These are phyloP conservation scores for Hordeum marinum DNA, from an alignment of 176 grass and related monocot genomes.

Conservation along the genomic window DNA sequence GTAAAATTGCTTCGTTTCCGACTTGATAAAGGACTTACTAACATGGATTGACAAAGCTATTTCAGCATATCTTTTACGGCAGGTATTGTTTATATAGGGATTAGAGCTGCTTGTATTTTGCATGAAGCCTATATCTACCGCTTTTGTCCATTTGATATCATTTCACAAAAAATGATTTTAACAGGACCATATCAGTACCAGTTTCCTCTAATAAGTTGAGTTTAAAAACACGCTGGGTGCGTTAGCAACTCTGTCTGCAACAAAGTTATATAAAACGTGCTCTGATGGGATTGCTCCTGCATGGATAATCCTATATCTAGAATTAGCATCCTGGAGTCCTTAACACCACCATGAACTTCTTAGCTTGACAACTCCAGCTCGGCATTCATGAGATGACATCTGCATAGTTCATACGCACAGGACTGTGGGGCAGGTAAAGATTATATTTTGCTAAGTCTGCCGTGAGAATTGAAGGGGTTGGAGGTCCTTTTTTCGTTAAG, in stretches of 20 bases:
- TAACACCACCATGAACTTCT: neutral
- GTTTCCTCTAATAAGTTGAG: neutral
- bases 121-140: neutral
- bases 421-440: constrained; percentile 12
- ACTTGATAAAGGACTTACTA: neutral
- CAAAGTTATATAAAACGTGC: neutral
- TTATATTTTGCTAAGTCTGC: neutral
- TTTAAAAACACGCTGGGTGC: neutral
- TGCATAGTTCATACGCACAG: neutral
- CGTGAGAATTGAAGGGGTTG: neutral
- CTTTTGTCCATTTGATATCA: neutral
- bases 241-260: neutral
- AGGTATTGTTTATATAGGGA: neutral
- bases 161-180: neutral
- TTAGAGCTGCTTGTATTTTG: constrained; percentile 8
- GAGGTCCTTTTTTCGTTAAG: neutral
- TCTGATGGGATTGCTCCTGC: neutral
- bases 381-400: neutral
- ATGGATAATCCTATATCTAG: neutral
- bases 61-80: neutral
- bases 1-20: neutral
- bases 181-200: neutral
- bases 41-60: constrained; percentile 5
- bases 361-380: constrained; percentile 13
- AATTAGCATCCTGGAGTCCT: neutral